Evolutionary conservation across 345 rosid species (phyloP), one percentile per base, ranked within the genome.

Genomic region (Gossypium ekmanianum): DNA sequence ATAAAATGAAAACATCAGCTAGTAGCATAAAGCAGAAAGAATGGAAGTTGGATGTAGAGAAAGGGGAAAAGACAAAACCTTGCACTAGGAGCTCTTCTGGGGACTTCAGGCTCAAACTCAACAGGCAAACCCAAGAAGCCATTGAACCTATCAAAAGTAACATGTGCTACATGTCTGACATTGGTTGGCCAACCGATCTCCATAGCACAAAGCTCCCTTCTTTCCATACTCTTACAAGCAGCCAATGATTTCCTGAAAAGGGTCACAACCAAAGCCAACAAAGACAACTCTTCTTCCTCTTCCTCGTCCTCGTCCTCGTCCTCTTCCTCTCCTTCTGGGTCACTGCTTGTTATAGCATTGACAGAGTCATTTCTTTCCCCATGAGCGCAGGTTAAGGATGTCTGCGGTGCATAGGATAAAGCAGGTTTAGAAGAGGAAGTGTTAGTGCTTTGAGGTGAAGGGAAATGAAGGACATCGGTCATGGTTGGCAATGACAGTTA

Each of bases 91-190:
- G 94, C 92, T 65, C 94, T 77, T 59, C 94, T 82, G 29, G 88
- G 86, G 22, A 93, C 93, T 66, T 92, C 97, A 29, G 93, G 97
- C 85, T 94, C 97, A 74, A 90, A 84, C 87, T 94, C 98, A 71
- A 84, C 91, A 58, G 97, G 97, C 85, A 94, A 80, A 71, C 97
- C 98, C 78, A 88, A 82, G 84, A 94, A 94, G 39, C 98, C 98
- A 81, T 91, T 86, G 79, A 92, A 94, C 77, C 97, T 89, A 80
- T 94, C 98, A 72, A 94, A 94, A 61, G 98, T 94, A 17, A 94
- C 98, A 70, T 92, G 98, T 0, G 97, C 92, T 50, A 94, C 94
- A 70, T 94, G 98, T 8, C 94, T 85, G 18, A 92, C 92, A 74
- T 94, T 76, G 52, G 91, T 91, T 0, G 98, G 98, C 87, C 88